Conservation (phyloP, 2,329 filamentous ascomycete species). For the Talaromyces funiculosus region DNA sequence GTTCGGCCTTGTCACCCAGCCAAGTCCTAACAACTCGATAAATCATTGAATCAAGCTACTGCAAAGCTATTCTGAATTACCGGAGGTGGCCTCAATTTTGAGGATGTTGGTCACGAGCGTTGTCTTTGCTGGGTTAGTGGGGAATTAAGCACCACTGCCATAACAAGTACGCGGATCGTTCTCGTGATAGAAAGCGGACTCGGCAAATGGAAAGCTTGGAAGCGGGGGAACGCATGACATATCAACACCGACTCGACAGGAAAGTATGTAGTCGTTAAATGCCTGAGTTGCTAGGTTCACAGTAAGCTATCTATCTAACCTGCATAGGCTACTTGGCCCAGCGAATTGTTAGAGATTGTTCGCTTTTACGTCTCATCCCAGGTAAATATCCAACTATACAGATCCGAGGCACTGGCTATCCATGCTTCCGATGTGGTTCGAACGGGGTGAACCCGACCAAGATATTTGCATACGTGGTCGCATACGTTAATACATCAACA, state of each 20-base stretch:
- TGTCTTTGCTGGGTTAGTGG: background rate
- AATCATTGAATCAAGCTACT: background rate
- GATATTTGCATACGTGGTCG: background rate
- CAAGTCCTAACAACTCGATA: background rate
- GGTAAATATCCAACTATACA: background rate
- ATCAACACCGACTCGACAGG: background rate
- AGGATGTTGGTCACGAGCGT: background rate
- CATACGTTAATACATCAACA: background rate
- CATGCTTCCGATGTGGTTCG: background rate
- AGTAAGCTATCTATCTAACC: background rate
- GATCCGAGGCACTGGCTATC: background rate
- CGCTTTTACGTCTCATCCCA: too few species aligned
- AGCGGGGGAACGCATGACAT: too few species aligned
- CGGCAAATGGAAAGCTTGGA: background rate
- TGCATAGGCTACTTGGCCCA: too few species aligned
- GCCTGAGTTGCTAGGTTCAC: too few species aligned
- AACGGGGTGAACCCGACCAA: background rate
- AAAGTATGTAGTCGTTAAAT: too few species aligned
- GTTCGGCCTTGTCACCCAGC: background rate
- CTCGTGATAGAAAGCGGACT: background rate
- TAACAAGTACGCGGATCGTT: background rate
- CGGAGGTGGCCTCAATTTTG: background rate
- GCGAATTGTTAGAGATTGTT: too few species aligned
- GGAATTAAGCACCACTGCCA: background rate
- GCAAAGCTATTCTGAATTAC: background rate